Evolutionary conservation across 2,329 filamentous ascomycete species (phyloP), one percentile per base, ranked within the genome.

Genomic region (Cercospora canescens): DNA sequence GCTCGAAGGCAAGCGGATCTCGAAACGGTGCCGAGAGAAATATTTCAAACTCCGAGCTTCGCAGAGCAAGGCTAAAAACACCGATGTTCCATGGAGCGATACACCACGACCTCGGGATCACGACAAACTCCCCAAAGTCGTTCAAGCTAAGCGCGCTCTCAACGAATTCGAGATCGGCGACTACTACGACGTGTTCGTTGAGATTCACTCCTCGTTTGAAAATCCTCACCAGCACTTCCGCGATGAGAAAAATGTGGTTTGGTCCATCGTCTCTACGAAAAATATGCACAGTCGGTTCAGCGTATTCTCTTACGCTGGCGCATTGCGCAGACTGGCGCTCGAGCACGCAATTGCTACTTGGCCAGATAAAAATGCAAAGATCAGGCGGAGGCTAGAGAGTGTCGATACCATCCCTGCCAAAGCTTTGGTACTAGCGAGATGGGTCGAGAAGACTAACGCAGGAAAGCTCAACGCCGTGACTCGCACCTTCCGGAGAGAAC

Each of bases 11-110:
- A 87, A 82, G 8, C 83, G 91, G 52, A 90, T 85, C 67, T 85
- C 88, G 3, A 82, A 91, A 26, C 89, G 92, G 75, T 92, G 90
- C 74, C 82, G 84, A 28, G 82, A 83, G 28, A 93, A 93, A 74
- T 93, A 89, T 88, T 86, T 85, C 66, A 76, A 80, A 30, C 69
- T 87, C 18, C 76, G 79, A 60, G 73, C 76, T n/a, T n/a, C 74
- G 78, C 39, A 75, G 74, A 50, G 69, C 37, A 68, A 67, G 60
- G 60, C 63, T 26, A 28, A 58, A 62, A 45, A 67, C 45, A 68
- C 50, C 64, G 39, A 58, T 18, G 30, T 48, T 5, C 14, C 32
- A 26, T 57, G 21, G 35, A 41, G 24, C 26, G 34, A 50, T n/a
- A 48, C 50, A 35, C 60, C 48, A 26, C 30, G 35, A 57, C 41